These are phyloP conservation scores for Pseudopithomyces maydicus DNA, from an alignment of 2,329 filamentous ascomycete genomes.

Conservation along the genomic window DNA sequence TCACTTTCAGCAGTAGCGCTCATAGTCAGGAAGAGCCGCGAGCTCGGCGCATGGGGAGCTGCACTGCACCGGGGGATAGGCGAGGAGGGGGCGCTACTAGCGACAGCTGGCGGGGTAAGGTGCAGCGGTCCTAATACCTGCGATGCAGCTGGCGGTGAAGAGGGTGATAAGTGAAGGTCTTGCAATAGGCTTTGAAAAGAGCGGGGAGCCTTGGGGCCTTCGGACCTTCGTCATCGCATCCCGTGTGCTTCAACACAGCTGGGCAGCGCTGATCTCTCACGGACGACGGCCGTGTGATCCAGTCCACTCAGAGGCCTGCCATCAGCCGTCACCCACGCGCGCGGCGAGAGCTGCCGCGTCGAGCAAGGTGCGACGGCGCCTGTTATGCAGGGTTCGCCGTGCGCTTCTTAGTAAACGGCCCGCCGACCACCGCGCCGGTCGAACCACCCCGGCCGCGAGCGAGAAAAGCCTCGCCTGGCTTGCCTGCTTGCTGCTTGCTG, in stretches of 20 bases:
- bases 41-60: conserved; percentile 1
- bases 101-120: not conserved
- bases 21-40: conserved; percentile 9
- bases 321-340: not conserved
- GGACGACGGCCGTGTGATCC: conserved; percentile 20
- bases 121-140: not conserved
- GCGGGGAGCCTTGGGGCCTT: conserved; percentile 4
- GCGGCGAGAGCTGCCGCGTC: not conserved
- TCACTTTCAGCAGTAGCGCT: conserved; percentile 12
- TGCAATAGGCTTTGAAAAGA: conserved; percentile 1
- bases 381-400: not conserved
- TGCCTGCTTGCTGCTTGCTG: no score
- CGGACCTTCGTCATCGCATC: conserved; percentile 14
- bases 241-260: conserved; percentile 13
- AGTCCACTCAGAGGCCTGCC: not conserved
- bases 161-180: conserved; percentile 1
- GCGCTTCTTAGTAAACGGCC: not conserved
- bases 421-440: conserved; percentile 8
- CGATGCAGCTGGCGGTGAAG: not conserved
- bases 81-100: conserved; percentile 1
- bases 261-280: conserved; percentile 19
- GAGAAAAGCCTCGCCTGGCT: not conserved
- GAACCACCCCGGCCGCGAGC: conserved; percentile 1
- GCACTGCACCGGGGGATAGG: not conserved
- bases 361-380: not conserved